phyloP scores from a whole-genome alignment of 306 rosid genomes.

The Potentilla sterilis region DNA sequence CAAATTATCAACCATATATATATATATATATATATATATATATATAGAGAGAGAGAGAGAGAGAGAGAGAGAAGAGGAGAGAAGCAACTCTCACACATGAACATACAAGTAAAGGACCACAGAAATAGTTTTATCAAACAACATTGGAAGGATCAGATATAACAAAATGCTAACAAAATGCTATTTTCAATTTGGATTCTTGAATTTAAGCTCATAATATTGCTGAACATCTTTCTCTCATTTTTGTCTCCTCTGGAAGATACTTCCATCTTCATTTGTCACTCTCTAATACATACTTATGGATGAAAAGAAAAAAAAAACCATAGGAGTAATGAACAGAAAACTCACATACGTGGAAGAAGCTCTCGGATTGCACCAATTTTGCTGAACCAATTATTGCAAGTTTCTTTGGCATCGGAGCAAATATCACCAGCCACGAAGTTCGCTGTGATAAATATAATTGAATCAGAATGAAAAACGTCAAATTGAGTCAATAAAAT shows the following conservation, averaged over 20 bases:
- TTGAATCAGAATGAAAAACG: conserved; percentile 14
- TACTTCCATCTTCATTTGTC: neutral
- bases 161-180: neutral
- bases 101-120: neutral
- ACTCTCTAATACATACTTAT: neutral
- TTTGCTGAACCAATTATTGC: conserved; percentile 92
- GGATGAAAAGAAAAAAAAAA: too few relatives aligned
- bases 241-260: neutral
- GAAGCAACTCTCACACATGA: conserved; percentile 1
- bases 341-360: conserved; percentile 94
- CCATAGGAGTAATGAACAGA: conserved; percentile 6
- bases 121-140: neutral
- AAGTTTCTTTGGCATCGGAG: conserved; percentile 89
- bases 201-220: neutral
- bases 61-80: conserved; percentile 1
- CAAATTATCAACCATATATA: conserved; percentile 16
- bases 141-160: conserved; percentile 2
- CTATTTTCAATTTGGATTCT: neutral
- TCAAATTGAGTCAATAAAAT: conserved; percentile 16
- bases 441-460: conserved; percentile 53
- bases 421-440: conserved; percentile 57
- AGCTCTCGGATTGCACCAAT: conserved; percentile 92
- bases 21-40: neutral
- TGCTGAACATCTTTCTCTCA: neutral
- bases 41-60: neutral